phyloP scores from a whole-genome alignment of 345 rosid genomes.

The Pugionium cornutum region DNA sequence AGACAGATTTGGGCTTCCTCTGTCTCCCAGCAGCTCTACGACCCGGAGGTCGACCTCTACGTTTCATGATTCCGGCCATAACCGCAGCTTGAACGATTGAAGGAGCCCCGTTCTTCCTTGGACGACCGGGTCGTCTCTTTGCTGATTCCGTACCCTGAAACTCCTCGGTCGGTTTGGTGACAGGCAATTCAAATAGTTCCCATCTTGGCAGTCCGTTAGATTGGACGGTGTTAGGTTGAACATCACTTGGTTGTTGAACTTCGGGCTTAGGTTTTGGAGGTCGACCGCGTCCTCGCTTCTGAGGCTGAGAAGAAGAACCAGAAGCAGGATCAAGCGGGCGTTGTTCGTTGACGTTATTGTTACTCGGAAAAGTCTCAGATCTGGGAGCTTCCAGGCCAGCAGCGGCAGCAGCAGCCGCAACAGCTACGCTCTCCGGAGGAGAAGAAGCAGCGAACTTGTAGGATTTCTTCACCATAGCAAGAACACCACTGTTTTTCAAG shows the following conservation, averaged over 20 bases:
- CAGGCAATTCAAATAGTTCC: neutral
- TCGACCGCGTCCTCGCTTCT: conserved; percentile 55
- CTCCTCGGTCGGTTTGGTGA: conserved; percentile 12
- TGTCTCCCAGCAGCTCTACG: conserved; percentile 35
- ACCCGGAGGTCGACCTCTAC: conserved; percentile 38
- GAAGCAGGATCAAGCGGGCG: neutral
- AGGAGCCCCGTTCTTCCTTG: conserved; percentile 41
- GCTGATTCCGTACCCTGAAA: neutral
- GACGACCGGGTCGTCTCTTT: conserved; percentile 50
- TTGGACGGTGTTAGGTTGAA: neutral
- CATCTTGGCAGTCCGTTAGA: conserved; percentile 2
- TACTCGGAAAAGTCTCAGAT: conserved; percentile 23
- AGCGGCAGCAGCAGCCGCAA: conserved; percentile 18
- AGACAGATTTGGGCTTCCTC: conserved; percentile 33
- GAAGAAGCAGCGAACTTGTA: conserved; percentile 51
- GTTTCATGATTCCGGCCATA: conserved; percentile 17
- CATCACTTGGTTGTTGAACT: neutral
- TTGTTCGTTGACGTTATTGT: neutral
- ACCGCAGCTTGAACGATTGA: conserved; percentile 5
- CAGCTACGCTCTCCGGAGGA: conserved; percentile 5
- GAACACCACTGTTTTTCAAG: conserved; percentile 55
- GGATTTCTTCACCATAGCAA: conserved; percentile 65
- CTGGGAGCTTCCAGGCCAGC: conserved; percentile 27
- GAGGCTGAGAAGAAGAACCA: conserved; percentile 34
- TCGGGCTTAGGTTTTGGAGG: conserved; percentile 55